A percentile compares a stretch with the other conserved stretches of the same genome.
Evolutionary conservation across 495 filamentous ascomycete species (phyloP).

Genomic region (Amphirosellinia nigrospora): DNA sequence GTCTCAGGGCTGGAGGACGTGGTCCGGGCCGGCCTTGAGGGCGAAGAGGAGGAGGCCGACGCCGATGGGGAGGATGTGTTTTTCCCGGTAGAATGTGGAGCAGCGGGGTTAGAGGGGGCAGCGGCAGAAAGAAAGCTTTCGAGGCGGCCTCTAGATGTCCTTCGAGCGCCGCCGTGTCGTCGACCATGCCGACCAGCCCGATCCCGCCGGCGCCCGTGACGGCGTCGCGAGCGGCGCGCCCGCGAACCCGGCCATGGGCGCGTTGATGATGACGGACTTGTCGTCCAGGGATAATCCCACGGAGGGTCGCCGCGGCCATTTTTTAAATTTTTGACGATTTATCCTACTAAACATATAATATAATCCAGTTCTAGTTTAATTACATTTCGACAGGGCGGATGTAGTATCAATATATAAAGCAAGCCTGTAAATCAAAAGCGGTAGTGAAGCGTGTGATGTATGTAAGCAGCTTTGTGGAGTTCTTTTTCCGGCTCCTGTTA

Average conservation of each 20-base stretch:
- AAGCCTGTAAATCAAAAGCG: neutral
- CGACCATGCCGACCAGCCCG: neutral
- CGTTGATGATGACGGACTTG: neutral
- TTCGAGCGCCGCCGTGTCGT: neutral
- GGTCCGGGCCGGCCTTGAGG: neutral
- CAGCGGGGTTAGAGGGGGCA: neutral
- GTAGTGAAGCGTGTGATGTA: no score
- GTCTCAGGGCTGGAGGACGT: neutral
- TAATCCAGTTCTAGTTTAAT: neutral
- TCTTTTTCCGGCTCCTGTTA: neutral
- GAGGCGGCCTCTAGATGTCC: neutral
- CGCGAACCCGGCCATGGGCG: constrained; percentile 4
- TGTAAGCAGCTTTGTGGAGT: neutral
- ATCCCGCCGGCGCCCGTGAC: neutral
- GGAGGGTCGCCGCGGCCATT: neutral
- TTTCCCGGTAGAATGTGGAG: neutral
- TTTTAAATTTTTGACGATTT: no score
- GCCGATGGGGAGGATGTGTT: neutral
- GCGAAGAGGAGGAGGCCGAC: constrained; percentile 1
- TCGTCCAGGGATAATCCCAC: constrained; percentile 4
- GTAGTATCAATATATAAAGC: neutral
- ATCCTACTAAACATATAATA: no score
- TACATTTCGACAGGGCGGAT: neutral
- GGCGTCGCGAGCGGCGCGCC: neutral
- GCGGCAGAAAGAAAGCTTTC: neutral